phyloP scores from a whole-genome alignment of 202 grass and related monocot species.

The Carex arenaria region DNA sequence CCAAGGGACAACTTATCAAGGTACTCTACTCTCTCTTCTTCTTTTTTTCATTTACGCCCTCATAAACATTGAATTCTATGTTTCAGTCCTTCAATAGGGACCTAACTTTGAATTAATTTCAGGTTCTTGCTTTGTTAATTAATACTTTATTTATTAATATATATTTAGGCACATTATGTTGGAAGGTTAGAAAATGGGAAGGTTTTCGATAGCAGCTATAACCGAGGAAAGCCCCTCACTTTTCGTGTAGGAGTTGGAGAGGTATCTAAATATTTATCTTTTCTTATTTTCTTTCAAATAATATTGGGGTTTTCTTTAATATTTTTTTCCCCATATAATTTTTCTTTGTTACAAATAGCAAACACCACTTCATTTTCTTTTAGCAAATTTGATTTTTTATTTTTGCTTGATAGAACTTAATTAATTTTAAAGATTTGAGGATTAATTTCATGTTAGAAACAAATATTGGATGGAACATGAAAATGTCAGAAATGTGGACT shows the following conservation, averaged over 20 bases:
- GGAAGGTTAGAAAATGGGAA: conserved; percentile 80
- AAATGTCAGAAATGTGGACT: background rate
- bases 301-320: background rate
- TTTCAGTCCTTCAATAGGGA: no score
- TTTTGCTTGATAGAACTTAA: background rate
- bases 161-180: conserved; percentile 67
- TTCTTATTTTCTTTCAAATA: background rate
- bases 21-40: conserved; percentile 5
- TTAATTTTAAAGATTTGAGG: background rate
- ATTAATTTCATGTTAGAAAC: background rate
- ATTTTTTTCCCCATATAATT: no score
- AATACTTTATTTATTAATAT: background rate
- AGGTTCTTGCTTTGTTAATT: background rate
- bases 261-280: conserved; percentile 24
- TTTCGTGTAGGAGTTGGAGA: conserved; percentile 81
- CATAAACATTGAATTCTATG: no score
- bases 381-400: background rate
- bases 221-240: conserved; percentile 53
- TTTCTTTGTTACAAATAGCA: no score
- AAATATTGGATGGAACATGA: background rate
- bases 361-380: background rate
- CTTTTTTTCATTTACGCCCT: background rate
- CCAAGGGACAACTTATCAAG: conserved; percentile 79
- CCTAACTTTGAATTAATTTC: no score
- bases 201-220: conserved; percentile 96